Percentiles rank a stretch among this genome's conserved stretches.
Conservation (phyloP, 2,329 filamentous ascomycete species). For the Hysterium pulicare region DNA sequence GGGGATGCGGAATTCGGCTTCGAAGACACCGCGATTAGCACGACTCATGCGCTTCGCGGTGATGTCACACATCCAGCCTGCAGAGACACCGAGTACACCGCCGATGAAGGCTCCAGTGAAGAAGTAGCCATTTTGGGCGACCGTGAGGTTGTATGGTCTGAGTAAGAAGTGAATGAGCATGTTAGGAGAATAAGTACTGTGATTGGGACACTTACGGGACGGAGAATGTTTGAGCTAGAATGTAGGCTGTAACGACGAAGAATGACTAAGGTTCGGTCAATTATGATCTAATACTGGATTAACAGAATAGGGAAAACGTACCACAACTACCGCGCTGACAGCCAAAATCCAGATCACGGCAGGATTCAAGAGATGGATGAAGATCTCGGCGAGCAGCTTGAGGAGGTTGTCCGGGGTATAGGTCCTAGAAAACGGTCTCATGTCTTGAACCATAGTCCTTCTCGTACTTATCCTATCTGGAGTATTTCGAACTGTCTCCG, state of each 20-base stretch:
- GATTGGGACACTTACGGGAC: not conserved
- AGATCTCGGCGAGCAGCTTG: conserved; percentile 17
- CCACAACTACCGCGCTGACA: conserved; percentile 17
- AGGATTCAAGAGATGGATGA: conserved; percentile 19
- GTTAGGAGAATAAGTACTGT: not conserved
- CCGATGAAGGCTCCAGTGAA: conserved; percentile 22
- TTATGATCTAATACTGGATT: not conserved
- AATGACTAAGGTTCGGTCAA: conserved; percentile 12
- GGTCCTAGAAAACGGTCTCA: conserved; percentile 12
- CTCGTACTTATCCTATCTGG: conserved; percentile 2
- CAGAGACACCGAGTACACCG: conserved; percentile 16
- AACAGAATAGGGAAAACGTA: conserved; percentile 7
- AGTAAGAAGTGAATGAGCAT: conserved; percentile 9
- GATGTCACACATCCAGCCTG: conserved; percentile 19
- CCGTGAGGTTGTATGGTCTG: conserved; percentile 18
- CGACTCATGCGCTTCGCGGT: conserved; percentile 10
- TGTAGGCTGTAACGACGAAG: conserved; percentile 24
- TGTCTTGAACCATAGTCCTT: conserved; percentile 13
- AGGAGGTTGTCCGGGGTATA: conserved; percentile 12
- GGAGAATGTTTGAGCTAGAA: conserved; percentile 15
- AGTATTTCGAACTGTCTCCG: no score
- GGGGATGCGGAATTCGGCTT: conserved; percentile 23
- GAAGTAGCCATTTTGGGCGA: conserved; percentile 22
- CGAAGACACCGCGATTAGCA: conserved; percentile 16
- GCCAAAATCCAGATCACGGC: conserved; percentile 19